Percentiles rank a stretch among this genome's conserved stretches.
Conservation (phyloP, 495 filamentous ascomycete genomes). For the Ascobolus immersus region DNA sequence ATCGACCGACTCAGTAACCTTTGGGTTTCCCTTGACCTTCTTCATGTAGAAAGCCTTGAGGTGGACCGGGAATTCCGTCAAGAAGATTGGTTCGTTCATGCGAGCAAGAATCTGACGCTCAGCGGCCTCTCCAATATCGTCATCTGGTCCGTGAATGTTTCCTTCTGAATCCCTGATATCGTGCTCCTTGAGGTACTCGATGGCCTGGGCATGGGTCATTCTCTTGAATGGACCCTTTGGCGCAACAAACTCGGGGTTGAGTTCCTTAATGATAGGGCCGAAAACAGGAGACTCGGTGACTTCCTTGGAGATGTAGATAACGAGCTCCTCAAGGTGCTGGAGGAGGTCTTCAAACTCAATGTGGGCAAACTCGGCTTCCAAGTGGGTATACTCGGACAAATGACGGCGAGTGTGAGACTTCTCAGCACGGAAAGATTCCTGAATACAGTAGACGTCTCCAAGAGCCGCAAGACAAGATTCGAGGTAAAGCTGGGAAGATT, state of each 20-base stretch:
- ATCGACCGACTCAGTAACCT: conserved; percentile 93
- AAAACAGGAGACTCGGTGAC: conserved; percentile 46
- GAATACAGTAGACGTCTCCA: conserved; percentile 89
- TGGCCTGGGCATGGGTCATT: conserved; percentile 88
- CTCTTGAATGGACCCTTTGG: conserved; percentile 73
- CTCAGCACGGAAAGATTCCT: conserved; percentile 95
- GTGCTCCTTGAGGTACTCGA: conserved; percentile 73
- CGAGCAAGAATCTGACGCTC: conserved; percentile 93
- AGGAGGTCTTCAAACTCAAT: conserved; percentile 84
- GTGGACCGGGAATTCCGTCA: conserved; percentile 88
- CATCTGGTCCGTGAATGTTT: conserved; percentile 69
- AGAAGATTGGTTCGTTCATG: conserved; percentile 82
- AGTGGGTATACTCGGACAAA: conserved; percentile 85
- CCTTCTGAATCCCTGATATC: conserved; percentile 83
- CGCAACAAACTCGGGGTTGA: conserved; percentile 69
- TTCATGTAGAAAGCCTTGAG: conserved; percentile 99
- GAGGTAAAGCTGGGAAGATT: conserved; percentile 93
- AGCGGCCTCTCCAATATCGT: conserved; percentile 94
- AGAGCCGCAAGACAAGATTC: conserved; percentile 79
- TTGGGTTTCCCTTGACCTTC: conserved; percentile 51
- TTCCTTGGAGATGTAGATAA: conserved; percentile 62
- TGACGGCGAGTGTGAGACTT: conserved; percentile 87
- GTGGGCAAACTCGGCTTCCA: conserved; percentile 92
- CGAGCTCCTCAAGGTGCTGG: conserved; percentile 66
- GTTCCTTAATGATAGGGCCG: conserved; percentile 41